These are phyloP conservation scores for Arbutus unedo DNA, from an alignment of 148 eudicot genomes.

Conservation along the genomic window DNA sequence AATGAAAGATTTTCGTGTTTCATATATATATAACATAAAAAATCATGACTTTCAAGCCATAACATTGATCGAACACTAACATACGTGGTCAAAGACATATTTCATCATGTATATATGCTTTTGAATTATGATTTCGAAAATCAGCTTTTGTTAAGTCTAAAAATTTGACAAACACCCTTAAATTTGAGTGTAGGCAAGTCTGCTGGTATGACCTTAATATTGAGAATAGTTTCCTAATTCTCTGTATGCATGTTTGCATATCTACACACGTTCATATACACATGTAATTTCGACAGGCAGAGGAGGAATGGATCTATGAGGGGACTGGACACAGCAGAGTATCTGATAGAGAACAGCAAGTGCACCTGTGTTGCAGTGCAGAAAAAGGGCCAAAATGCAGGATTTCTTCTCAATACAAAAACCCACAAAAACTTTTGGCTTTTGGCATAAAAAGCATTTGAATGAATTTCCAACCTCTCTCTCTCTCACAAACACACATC, in stretches of 20 bases:
- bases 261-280: not conserved
- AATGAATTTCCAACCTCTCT: not conserved
- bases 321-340: constrained; percentile 54
- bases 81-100: not conserved
- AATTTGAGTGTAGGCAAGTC: too few relatives aligned
- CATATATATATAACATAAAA: not conserved
- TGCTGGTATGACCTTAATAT: not conserved
- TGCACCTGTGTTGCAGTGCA: constrained; percentile 70
- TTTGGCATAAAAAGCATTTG: constrained; percentile 31
- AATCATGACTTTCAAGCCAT: not conserved
- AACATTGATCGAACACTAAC: not conserved
- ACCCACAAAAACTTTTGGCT: constrained; percentile 61
- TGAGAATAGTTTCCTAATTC: not conserved
- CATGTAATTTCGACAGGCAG: constrained; percentile 21
- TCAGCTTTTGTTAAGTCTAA: too few relatives aligned
- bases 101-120: too few relatives aligned
- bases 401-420: constrained; percentile 61
- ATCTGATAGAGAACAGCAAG: constrained; percentile 51
- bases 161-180: too few relatives aligned
- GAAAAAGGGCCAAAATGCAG: constrained; percentile 56
- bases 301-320: constrained; percentile 31
- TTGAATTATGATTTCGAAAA: too few relatives aligned
- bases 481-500: not conserved
- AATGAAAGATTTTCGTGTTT: not conserved
- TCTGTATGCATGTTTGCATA: not conserved